Percentiles rank a stretch among this genome's conserved stretches.
phyloP scores from a whole-genome alignment of 371 early-diverging fungal species.

The Scutellospora calospora region DNA sequence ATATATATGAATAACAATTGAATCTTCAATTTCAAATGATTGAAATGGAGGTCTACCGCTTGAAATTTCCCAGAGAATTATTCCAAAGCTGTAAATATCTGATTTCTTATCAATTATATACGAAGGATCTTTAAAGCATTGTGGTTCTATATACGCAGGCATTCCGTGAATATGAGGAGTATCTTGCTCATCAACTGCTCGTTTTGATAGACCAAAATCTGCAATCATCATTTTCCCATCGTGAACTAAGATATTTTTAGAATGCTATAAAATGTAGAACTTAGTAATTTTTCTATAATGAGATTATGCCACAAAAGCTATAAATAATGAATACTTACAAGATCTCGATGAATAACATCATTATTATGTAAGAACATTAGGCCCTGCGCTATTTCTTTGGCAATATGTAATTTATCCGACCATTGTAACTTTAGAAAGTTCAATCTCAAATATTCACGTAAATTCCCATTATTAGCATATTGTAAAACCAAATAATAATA shows the following conservation, averaged over 20 bases:
- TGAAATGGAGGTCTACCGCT: slow-evolving; percentile 11
- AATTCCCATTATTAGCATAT: neutral
- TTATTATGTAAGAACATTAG: neutral
- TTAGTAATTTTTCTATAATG: neutral
- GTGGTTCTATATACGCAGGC: slow-evolving; percentile 9
- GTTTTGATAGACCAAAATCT: neutral
- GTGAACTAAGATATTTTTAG: slow-evolving; percentile 19
- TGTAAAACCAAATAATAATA: neutral
- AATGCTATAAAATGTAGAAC: neutral
- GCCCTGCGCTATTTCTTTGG: neutral
- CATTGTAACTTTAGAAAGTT: neutral
- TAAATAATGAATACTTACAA: neutral
- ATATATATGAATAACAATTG: neutral
- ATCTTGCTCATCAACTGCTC: no score
- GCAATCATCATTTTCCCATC: slow-evolving; percentile 6
- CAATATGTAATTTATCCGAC: slow-evolving; percentile 4
- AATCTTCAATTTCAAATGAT: neutral
- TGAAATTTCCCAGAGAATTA: slow-evolving; percentile 37
- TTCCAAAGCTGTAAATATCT: slow-evolving; percentile 32
- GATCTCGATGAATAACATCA: neutral
- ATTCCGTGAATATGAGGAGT: neutral
- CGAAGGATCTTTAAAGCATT: neutral
- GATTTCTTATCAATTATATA: slow-evolving; percentile 7
- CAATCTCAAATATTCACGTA: neutral
- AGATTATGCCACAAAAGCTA: neutral